A percentile compares a stretch with the other conserved stretches of the same genome.
phyloP scores from a whole-genome alignment of 306 rosid species.

The Rosa multiflora region DNA sequence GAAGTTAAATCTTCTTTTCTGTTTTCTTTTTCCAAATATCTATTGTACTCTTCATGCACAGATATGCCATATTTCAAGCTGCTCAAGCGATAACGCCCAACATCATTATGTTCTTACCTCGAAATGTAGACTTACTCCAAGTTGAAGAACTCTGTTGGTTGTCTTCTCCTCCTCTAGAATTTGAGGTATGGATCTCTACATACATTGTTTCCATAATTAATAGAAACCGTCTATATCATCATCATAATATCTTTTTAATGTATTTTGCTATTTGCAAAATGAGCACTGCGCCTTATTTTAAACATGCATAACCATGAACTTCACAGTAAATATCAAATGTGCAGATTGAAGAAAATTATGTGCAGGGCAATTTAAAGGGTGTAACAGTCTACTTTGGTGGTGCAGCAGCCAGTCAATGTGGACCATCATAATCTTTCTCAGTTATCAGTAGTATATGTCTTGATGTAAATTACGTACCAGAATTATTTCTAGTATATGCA shows the following conservation, averaged over 20 bases:
- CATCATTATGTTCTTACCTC: conserved; percentile 37
- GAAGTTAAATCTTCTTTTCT: background rate
- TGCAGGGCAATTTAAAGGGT: conserved; percentile 26
- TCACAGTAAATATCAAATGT: background rate
- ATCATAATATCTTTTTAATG: background rate
- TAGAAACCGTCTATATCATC: background rate
- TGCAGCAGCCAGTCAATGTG: conserved; percentile 11
- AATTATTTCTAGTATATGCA: background rate
- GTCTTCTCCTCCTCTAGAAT: conserved; percentile 37
- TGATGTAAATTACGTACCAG: background rate
- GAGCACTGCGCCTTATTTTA: background rate
- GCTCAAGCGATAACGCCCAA: conserved; percentile 38
- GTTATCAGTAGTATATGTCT: background rate
- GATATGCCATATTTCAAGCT: conserved; percentile 33
- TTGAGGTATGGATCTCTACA: conserved; percentile 27
- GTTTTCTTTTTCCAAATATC: background rate
- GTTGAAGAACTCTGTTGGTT: conserved; percentile 38
- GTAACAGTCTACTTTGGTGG: conserved; percentile 34
- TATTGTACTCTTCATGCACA: background rate
- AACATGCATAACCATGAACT: background rate
- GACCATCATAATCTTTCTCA: background rate
- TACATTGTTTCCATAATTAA: background rate
- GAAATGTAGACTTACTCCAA: conserved; percentile 31
- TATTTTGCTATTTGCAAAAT: background rate
- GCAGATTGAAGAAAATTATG: conserved; percentile 38